A percentile compares a stretch with the other conserved stretches of the same genome.
phyloP scores from a whole-genome alignment of 2,329 filamentous ascomycete genomes.

The Cladophialophora bantiana region DNA sequence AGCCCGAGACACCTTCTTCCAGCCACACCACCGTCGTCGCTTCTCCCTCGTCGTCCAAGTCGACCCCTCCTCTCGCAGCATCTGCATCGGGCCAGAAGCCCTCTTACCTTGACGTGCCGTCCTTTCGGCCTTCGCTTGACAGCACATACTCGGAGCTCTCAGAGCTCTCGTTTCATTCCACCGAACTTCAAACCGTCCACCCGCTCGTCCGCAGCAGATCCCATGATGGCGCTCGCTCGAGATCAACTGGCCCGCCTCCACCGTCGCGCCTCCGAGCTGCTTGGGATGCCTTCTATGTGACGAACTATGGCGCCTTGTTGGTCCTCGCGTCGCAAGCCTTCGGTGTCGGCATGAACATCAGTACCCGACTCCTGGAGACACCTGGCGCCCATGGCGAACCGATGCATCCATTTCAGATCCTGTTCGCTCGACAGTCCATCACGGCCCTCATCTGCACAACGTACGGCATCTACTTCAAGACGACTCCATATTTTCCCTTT shows the following conservation, averaged over 20 bases:
- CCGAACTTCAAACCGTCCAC: constrained; percentile 30
- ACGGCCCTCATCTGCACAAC: constrained; percentile 70
- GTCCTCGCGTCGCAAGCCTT: constrained; percentile 81
- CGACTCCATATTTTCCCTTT: constrained; percentile 72
- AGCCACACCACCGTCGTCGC: constrained; percentile 16
- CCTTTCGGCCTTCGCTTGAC: constrained; percentile 34
- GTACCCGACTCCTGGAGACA: constrained; percentile 75
- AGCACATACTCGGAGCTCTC: constrained; percentile 40
- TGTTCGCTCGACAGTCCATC: constrained; percentile 79
- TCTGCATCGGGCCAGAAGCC: background rate
- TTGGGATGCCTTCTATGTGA: constrained; percentile 60
- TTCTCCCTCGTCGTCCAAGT: constrained; percentile 23
- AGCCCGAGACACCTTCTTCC: constrained; percentile 13
- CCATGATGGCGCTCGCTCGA: constrained; percentile 22
- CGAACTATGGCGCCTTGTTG: constrained; percentile 75
- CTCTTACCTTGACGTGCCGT: constrained; percentile 32
- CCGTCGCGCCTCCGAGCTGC: constrained; percentile 43
- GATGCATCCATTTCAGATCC: constrained; percentile 83
- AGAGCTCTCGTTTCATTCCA: constrained; percentile 40
- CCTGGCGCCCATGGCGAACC: constrained; percentile 70
- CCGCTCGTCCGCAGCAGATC: constrained; percentile 32
- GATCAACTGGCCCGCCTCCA: constrained; percentile 17
- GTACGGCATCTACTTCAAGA: constrained; percentile 75
- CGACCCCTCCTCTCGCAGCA: constrained; percentile 5
- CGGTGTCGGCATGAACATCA: constrained; percentile 83